A percentile compares a stretch with the other conserved stretches of the same genome.
phyloP scores from a whole-genome alignment of 176 grass and related monocot species.

The Pontederia crassipes region DNA sequence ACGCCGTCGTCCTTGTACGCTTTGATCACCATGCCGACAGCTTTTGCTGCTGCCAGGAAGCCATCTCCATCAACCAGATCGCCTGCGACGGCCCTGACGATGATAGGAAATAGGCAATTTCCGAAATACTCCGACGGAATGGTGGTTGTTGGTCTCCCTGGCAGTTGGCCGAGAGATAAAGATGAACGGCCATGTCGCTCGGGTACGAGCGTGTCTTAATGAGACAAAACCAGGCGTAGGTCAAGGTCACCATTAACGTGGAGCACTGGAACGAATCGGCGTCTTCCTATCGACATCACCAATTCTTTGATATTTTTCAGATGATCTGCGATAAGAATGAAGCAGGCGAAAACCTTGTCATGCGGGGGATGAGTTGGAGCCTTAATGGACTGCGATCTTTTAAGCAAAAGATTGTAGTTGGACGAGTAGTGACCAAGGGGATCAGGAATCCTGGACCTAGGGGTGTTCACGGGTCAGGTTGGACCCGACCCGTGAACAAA shows the following conservation, averaged over 20 bases:
- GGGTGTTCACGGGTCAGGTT: no score
- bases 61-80: slow-evolving; percentile 6
- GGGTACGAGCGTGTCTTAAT: slow-evolving; percentile 6
- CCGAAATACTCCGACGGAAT: slow-evolving; percentile 28
- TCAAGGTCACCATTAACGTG: slow-evolving; percentile 37
- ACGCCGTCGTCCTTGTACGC: slow-evolving; percentile 23
- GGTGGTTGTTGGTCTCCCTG: slow-evolving; percentile 19
- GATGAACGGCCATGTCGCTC: slow-evolving; percentile 28
- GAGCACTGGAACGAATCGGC: slow-evolving; percentile 8
- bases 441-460: background rate
- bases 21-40: slow-evolving; percentile 21
- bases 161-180: slow-evolving; percentile 28
- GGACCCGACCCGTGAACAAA: no score
- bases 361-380: no score
- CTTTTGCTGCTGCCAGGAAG: slow-evolving; percentile 2
- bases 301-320: no score
- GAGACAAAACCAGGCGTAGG: slow-evolving; percentile 25
- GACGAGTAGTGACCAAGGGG: no score
- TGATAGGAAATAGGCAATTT: slow-evolving; percentile 17
- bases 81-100: slow-evolving; percentile 9
- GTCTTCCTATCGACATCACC: no score
- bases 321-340: no score
- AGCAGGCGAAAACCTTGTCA: background rate
- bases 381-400: no score
- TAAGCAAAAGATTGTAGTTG: no score